Evolutionary conservation across 805 yeast genomes (phyloP), one percentile per base, ranked within the genome.

Genomic region (Torulaspora gathmanii): DNA sequence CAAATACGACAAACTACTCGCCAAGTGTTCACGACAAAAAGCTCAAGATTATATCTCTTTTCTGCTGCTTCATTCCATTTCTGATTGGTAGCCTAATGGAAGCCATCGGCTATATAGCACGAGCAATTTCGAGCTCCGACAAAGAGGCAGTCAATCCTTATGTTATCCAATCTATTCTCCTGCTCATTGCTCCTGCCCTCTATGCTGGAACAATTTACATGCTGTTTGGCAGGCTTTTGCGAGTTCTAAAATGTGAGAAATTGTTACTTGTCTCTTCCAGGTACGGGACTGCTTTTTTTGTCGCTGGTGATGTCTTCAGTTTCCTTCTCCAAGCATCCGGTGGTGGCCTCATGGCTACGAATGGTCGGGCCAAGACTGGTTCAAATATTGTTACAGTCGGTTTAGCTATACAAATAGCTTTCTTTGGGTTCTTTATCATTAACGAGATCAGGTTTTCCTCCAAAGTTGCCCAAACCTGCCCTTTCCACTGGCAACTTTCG

Each of bases 131-230:
- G 5, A 33, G 42, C 23, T 15, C 42, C 7, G 22, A 61, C 37
- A 22, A 23, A 19, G 30, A 42, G 2, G 27, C 35, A 0, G 15
- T 56, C 12, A 29, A 33, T 3, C 57, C 65, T 1, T 65, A 54
- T 44, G 45, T 59, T 33, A 49, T 57, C 4, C 67, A 65, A 47
- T 33, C 58, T 1, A 45, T 61, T 15, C 47, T 60, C 10, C 33
- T 65, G 29, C 50, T 64, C 31, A 48, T 65, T 26, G 65, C 68
- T 0, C 70, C 70, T 3, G 54, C 68, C 1, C 50, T 65, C 11
- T 55, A 57, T 39, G 63, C 67, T 2, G 69, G 65, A 1, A 45
- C 66, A 1, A 58, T 64, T 19, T 66, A 67, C 43, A 62, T 65
- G 67, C 11, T 55, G 3, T 60, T 65, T 40, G 68, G 64, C 12